A percentile compares a stretch with the other conserved stretches of the same genome.
Evolutionary conservation across 2,329 filamentous ascomycete genomes (phyloP).

Genomic region (Aspergillus fumigatus): DNA sequence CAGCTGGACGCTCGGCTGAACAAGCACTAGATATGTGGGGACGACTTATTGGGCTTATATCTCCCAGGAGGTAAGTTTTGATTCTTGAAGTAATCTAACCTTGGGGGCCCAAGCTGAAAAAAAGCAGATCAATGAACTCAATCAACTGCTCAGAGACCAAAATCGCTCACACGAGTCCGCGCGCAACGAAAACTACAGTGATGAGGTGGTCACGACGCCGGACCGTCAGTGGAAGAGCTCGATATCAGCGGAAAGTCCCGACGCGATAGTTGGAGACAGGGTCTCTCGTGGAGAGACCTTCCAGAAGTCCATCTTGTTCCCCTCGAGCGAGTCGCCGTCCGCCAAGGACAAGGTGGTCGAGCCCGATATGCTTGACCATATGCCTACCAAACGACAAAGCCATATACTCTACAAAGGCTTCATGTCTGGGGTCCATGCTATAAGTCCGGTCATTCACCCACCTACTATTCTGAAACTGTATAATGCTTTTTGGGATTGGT

Average conservation of each 20-base stretch:
- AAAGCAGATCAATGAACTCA: constrained; percentile 41
- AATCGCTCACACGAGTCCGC: constrained; percentile 29
- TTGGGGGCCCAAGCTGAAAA: constrained; percentile 6
- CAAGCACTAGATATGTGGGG: constrained; percentile 37
- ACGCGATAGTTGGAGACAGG: constrained; percentile 3
- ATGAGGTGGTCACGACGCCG: constrained; percentile 16
- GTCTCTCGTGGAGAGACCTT: constrained; percentile 26
- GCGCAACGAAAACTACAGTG: constrained; percentile 17
- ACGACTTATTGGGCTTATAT: constrained; percentile 46
- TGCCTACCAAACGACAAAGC: constrained; percentile 43
- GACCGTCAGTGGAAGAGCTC: constrained; percentile 19
- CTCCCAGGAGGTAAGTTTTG: constrained; percentile 35
- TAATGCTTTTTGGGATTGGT: constrained; percentile 45
- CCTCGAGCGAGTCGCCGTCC: constrained; percentile 33
- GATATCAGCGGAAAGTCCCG: constrained; percentile 9
- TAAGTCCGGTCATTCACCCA: constrained; percentile 44
- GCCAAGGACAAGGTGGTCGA: constrained; percentile 30
- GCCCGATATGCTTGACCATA: constrained; percentile 37
- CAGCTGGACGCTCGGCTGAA: background rate
- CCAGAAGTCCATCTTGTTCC: constrained; percentile 35
- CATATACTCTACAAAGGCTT: constrained; percentile 45
- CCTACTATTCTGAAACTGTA: constrained; percentile 40
- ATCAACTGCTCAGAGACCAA: constrained; percentile 40
- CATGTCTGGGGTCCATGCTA: constrained; percentile 44
- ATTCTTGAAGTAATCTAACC: background rate